A percentile compares a stretch with the other conserved stretches of the same genome.
phyloP scores from a whole-genome alignment of 108 stramenopile genomes.

The Fistulifera pelliculosa region DNA sequence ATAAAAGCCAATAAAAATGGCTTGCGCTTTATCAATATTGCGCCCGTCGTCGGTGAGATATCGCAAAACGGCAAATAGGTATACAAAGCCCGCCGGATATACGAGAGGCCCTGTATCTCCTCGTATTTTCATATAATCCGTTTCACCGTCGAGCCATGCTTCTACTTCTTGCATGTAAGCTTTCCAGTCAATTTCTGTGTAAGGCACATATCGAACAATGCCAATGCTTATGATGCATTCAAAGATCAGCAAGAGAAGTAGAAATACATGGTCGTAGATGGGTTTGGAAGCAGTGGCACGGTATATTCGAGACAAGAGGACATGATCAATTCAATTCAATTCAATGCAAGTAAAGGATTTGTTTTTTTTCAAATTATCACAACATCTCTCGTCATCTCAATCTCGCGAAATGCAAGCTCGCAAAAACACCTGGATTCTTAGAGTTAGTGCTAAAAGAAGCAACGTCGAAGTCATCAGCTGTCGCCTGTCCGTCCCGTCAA shows the following conservation, averaged over 20 bases:
- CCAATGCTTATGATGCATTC: conserved; percentile 40
- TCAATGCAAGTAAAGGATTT: too few species aligned
- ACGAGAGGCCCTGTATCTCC: conserved; percentile 95
- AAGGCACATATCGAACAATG: conserved; percentile 67
- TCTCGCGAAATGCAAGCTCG: too few species aligned
- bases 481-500: too few species aligned
- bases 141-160: conserved; percentile 61
- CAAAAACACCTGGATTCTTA: too few species aligned
- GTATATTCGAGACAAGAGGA: too few species aligned
- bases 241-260: conserved; percentile 19
- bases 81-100: conserved; percentile 96
- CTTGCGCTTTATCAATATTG: conserved; percentile 69
- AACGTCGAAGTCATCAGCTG: too few species aligned
- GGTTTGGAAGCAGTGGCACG: too few species aligned
- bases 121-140: conserved; percentile 79
- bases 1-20: conserved; percentile 77
- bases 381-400: too few species aligned
- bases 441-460: too few species aligned
- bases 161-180: conserved; percentile 98
- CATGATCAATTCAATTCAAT: too few species aligned
- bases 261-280: conserved; percentile 1
- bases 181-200: conserved; percentile 98
- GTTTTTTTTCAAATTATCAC: too few species aligned
- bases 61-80: conserved; percentile 71
- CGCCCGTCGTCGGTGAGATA: conserved; percentile 43